phyloP scores from a whole-genome alignment of 106 monocot genomes.

The Hemerocallis citrina region DNA sequence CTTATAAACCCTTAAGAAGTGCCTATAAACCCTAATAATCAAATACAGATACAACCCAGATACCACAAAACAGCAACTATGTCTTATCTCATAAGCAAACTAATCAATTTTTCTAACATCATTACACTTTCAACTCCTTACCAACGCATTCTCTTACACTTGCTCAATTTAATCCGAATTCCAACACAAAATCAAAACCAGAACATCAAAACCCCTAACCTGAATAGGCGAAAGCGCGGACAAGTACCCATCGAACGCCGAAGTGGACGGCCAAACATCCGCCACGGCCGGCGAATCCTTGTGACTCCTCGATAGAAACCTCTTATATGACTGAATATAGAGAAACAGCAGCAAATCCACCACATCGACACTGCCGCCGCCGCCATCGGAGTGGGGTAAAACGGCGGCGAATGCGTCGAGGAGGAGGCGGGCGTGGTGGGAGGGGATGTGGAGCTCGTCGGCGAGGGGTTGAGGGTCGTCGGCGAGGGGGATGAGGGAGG shows the following conservation, averaged over 20 bases:
- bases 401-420: constrained; percentile 62
- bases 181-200: too few relatives aligned
- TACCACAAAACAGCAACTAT: too few relatives aligned
- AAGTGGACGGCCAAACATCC: constrained; percentile 71
- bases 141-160: too few relatives aligned
- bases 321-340: constrained; percentile 82
- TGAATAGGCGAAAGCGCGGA: constrained; percentile 63
- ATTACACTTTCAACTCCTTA: too few relatives aligned
- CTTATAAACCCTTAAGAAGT: too few relatives aligned
- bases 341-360: constrained; percentile 73
- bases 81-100: too few relatives aligned
- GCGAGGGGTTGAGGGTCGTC: constrained; percentile 33
- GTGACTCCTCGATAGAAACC: constrained; percentile 60
- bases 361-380: constrained; percentile 28
- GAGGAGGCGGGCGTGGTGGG: constrained; percentile 42
- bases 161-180: too few relatives aligned
- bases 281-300: constrained; percentile 62
- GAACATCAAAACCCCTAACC: constrained; percentile 16
- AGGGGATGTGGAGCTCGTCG: constrained; percentile 66
- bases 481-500: too few relatives aligned
- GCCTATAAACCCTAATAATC: too few relatives aligned
- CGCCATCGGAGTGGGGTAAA: constrained; percentile 22
- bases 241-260: constrained; percentile 65
- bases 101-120: too few relatives aligned
- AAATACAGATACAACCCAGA: too few relatives aligned